Evolutionary conservation across 106 monocot genomes (phyloP), one percentile per base, ranked within the genome.

Genomic region (Allium cepa): DNA sequence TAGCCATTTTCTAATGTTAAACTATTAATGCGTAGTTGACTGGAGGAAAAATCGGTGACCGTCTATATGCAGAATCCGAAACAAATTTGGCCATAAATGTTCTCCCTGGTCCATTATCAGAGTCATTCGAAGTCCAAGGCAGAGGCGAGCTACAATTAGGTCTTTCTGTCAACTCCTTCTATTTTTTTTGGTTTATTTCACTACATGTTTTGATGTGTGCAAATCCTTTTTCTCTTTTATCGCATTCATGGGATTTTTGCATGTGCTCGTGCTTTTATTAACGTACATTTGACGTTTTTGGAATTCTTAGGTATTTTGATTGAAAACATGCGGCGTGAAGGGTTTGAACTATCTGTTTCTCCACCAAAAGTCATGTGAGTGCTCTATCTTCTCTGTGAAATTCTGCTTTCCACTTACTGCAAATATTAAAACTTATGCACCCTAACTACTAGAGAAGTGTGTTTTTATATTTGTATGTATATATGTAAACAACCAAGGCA

Each of bases 1-100:
- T 10, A 9, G n/a, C 14, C 9, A 11, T 27, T 57, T 70, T 56
- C 8, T 49, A 3, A 28, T 64, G 8, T 71, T 57, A 73, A 57
- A 36, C 58, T 17, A 56, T 78, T 56, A 67, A 57, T 85, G 17
- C 79, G 26, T 75, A 99, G 92, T 73, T 99, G 75, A 99, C 99
- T 68, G 90, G 93, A 73, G 90, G 90, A 45, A 99, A 99, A 81
- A 99, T 99, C 36, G 93, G 93, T 22, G 90, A 93, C 62, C 89
- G 93, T 50, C 72, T 99, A 49, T 73, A 56, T 69, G 90, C 99
- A 72, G 99, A 99, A 83, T 73, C 92, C 60, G 99, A 99, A 75
- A 99, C 99, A 76, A 99, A 99, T 77, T 84, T 99, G 46, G 93
- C 99, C 64, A 93, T 99, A 65, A 93, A 99, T 83, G 99, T 99